Evolutionary conservation across 257 asterid genomes (phyloP).

Genomic region (Rehmannia glutinosa): DNA sequence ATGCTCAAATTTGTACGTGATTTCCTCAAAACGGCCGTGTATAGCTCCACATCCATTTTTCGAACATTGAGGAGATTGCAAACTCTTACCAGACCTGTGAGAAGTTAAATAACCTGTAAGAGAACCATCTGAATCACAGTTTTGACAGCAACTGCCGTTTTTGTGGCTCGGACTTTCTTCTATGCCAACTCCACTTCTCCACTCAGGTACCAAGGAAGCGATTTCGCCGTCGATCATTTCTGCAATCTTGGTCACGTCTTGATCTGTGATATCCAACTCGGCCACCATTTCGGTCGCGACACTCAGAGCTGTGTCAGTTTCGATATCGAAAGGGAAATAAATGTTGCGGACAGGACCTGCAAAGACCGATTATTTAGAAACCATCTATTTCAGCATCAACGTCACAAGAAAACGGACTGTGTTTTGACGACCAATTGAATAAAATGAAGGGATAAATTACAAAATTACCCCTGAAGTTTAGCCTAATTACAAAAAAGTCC

Average conservation of each 20-base stretch:
- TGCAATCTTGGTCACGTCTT: slow-evolving; percentile 58
- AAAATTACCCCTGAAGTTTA: too few relatives aligned
- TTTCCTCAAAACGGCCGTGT: slow-evolving; percentile 79
- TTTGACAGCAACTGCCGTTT: slow-evolving; percentile 23
- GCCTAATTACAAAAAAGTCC: too few relatives aligned
- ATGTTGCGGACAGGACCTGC: slow-evolving; percentile 64
- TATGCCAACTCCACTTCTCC: slow-evolving; percentile 31
- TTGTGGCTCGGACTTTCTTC: slow-evolving; percentile 26
- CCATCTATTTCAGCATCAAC: neutral
- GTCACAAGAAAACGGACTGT: neutral
- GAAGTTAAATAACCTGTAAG: slow-evolving; percentile 21
- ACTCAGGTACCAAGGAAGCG: slow-evolving; percentile 53
- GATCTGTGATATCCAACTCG: slow-evolving; percentile 64
- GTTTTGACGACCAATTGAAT: too few relatives aligned
- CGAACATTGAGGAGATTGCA: slow-evolving; percentile 39
- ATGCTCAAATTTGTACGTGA: slow-evolving; percentile 48
- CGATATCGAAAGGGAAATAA: slow-evolving; percentile 61
- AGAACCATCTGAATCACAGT: slow-evolving; percentile 37
- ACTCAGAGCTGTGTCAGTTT: slow-evolving; percentile 55
- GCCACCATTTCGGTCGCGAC: slow-evolving; percentile 79
- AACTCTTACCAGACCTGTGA: slow-evolving; percentile 28
- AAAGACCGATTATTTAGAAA: neutral
- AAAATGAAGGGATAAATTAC: neutral
- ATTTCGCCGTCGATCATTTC: slow-evolving; percentile 69
- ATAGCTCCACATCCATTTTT: slow-evolving; percentile 49